Base-by-base conservation (phyloP, 257 asterid species). In the Rubia yunnanensis region DNA sequence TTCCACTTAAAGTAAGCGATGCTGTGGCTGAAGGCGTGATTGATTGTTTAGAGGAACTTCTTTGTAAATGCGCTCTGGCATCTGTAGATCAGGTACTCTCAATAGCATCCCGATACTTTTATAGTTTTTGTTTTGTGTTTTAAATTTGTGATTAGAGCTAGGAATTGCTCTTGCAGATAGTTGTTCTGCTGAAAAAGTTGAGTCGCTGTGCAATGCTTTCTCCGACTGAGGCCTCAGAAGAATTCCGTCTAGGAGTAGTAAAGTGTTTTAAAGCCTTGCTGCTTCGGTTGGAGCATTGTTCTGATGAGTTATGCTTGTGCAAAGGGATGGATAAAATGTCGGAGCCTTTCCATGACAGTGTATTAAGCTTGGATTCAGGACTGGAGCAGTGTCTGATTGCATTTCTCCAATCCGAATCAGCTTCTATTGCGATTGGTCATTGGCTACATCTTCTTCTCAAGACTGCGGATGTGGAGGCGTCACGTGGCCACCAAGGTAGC, bases 371-470 rank as follows among this genome's bases (percentile, higher is more conserved):
- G 72, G 63, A 65, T 65, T 70, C 69, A 6, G 77, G 70, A 50
- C 71, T 71, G 10, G 76, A 79, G 68, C 89, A 86, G 67, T 94
- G 99, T 73, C 75, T 82, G 61, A 76, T 88, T 71, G 80, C 86
- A 66, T 94, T 94, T 82, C 95, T 94, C 64, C 95, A 82, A 80
- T 94, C 97, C 65, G 89, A 94, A 66, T 65, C 89, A 70, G 97
- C 97, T 68, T 83, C 97, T 73, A 85, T 96, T 75, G 94, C 94
- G 17, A 76, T 94, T 79, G 99, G 99, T 44, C 96, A 94, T 73
- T 94, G 99, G 99, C 81, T 94, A 4, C 91, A 97, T 69, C 95
- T 94, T 76, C 80, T 90, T 75, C 95, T 94, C 73, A 90, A 90
- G 97, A 95, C 88, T 76, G 99, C 97, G 81, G 96, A 86, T 75